A percentile compares a stretch with the other conserved stretches of the same genome.
Evolutionary conservation across 768 basidiomycete species (phyloP).

Genomic region (Cystobasidium ongulense): DNA sequence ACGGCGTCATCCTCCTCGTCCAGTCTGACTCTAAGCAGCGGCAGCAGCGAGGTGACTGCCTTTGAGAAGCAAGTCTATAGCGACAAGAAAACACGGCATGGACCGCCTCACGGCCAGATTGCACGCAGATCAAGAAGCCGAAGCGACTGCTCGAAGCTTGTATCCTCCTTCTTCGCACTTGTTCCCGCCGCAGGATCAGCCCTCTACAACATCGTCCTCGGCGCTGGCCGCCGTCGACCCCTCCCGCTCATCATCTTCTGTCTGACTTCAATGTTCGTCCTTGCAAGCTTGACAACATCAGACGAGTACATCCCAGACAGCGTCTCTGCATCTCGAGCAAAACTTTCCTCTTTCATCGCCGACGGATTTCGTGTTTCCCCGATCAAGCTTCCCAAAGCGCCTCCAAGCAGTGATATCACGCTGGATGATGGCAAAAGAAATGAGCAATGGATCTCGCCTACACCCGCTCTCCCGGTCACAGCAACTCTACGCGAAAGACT

Average conservation of each 20-base stretch:
- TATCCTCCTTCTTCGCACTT: background rate
- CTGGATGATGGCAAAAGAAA: background rate
- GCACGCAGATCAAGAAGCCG: background rate
- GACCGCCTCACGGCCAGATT: background rate
- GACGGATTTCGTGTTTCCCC: background rate
- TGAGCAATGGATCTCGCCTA: slow-evolving; percentile 33
- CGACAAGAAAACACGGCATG: background rate
- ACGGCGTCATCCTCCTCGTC: background rate
- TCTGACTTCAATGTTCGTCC: background rate
- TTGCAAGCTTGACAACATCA: background rate
- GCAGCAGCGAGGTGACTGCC: background rate
- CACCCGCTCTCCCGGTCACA: slow-evolving; percentile 42
- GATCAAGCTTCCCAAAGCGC: slow-evolving; percentile 5
- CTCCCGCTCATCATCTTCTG: background rate
- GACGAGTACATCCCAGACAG: slow-evolving; percentile 5
- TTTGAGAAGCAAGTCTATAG: background rate
- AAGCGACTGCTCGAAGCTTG: background rate
- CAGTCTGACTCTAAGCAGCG: background rate
- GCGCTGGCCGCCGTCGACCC: background rate
- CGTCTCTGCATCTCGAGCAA: background rate
- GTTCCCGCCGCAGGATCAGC: background rate
- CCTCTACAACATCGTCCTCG: background rate
- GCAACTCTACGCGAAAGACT: slow-evolving; percentile 45
- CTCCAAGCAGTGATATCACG: slow-evolving; percentile 19
- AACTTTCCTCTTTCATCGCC: background rate